Conservation (phyloP, 140 eudicot genomes). For the Senecio squalidus region DNA sequence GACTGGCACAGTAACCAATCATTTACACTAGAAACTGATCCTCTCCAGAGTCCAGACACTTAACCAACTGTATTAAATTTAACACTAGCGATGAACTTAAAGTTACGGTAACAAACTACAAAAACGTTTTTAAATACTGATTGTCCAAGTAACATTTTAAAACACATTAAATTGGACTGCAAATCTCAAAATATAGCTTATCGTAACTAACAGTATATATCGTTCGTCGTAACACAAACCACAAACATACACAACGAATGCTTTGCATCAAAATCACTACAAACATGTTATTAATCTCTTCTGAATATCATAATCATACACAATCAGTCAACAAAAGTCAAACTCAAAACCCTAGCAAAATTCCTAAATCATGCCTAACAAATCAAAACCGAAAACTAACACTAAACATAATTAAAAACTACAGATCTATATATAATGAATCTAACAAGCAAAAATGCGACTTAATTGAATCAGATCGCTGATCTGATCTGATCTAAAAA, state of each 20-base stretch:
- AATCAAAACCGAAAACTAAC: too few relatives aligned
- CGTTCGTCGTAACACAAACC: background rate
- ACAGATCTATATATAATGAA: conserved; percentile 24
- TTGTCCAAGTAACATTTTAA: background rate
- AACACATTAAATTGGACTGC: background rate
- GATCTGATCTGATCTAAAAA: conserved; percentile 12
- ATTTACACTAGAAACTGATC: background rate
- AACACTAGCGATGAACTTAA: too few relatives aligned
- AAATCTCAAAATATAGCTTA: conserved; percentile 1
- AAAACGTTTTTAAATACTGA: background rate
- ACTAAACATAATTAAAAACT: too few relatives aligned
- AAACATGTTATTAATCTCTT: conserved; percentile 7
- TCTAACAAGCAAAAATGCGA: conserved; percentile 4
- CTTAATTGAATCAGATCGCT: conserved; percentile 21
- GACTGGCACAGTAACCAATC: background rate
- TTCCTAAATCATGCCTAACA: conserved; percentile 3
- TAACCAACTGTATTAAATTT: too few relatives aligned
- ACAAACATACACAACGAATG: background rate
- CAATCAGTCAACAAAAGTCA: conserved; percentile 6
- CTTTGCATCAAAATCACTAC: conserved; percentile 10
- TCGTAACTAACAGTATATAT: background rate
- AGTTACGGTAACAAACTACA: too few relatives aligned
- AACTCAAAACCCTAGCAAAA: conserved; percentile 11
- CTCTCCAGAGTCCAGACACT: too few relatives aligned
- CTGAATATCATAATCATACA: conserved; percentile 8